A percentile compares a stretch with the other conserved stretches of the same genome.
These are phyloP conservation scores for Stygiomarasmius scandens DNA, from an alignment of 1,284 basidiomycete genomes.

Conservation along the genomic window DNA sequence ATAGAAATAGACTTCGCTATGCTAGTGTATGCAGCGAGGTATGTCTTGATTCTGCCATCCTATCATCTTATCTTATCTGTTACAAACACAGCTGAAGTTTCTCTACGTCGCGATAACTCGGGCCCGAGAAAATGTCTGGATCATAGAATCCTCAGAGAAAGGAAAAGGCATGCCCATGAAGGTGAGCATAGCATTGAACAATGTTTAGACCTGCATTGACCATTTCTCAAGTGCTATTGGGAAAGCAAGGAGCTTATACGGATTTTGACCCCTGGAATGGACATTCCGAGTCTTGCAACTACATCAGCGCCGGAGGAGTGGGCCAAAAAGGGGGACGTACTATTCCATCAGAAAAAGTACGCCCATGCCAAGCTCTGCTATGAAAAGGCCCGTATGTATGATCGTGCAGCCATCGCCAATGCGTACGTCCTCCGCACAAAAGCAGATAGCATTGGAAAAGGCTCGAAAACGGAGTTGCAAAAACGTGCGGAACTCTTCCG, in stretches of 20 bases:
- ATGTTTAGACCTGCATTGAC: background rate
- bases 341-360: slow-evolving; percentile 61
- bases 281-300: slow-evolving; percentile 50
- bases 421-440: slow-evolving; percentile 39
- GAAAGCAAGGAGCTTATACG: slow-evolving; percentile 43
- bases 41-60: slow-evolving; percentile 7
- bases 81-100: slow-evolving; percentile 56
- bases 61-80: slow-evolving; percentile 3
- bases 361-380: slow-evolving; percentile 65
- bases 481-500: slow-evolving; percentile 39
- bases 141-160: slow-evolving; percentile 57
- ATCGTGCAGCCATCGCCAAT: slow-evolving; percentile 47
- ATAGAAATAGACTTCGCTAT: slow-evolving; percentile 45
- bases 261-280: slow-evolving; percentile 42
- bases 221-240: slow-evolving; percentile 49
- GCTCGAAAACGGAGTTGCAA: background rate
- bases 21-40: slow-evolving; percentile 65
- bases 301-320: slow-evolving; percentile 56
- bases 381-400: slow-evolving; percentile 48
- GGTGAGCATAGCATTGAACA: slow-evolving; percentile 36
- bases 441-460: slow-evolving; percentile 15
- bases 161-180: slow-evolving; percentile 56
- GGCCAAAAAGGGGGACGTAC: slow-evolving; percentile 48
- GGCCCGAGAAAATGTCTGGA: slow-evolving; percentile 69
- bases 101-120: slow-evolving; percentile 74